Evolutionary conservation across 345 rosid genomes (phyloP), one percentile per base, ranked within the genome.

Genomic region (Eucalyptus shirleyi): DNA sequence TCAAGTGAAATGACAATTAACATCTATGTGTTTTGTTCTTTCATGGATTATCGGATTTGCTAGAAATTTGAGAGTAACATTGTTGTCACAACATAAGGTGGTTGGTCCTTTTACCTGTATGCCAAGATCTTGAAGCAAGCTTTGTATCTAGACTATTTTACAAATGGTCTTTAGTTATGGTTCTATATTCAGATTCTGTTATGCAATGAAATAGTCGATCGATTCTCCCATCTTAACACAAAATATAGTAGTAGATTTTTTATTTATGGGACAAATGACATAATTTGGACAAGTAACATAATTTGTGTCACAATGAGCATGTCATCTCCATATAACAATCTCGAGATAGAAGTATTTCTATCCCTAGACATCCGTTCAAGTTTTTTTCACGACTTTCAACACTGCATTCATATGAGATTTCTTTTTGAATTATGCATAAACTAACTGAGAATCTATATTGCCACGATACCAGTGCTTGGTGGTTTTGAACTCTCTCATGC

Each of bases 381-480:
- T 24, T 56, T 56, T 56, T 56, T 56, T 56, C 30, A 56, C 1
- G 0, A 56, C 62, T 56, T 56, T 56, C 62, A 56, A 56, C 28
- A 10, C 3, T 56, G 12, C 12, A 24, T 56, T 56, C 13, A 56
- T 56, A 2, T 56, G 30, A 56, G 12, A 24, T 56, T 56, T 6
- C 62, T 56, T 56, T 56, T 1, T 24, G 6, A 24, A 56, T 56
- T 56, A 24, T 56, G 62, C 13, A 56, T 56, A 56, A 56, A 56
- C 28, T 2, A 56, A 56, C 6, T 56, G 0, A 56, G 6, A 24
- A 56, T 56, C 62, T 56, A 56, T 56, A 56, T 24, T 24, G 3
- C 28, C 23, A 0, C 1, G 2, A 56, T 24, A 21, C 28, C 12
- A 1, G 1, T 56, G 12, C 23, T 56, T 9, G 30, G 12, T 56